phyloP scores from a whole-genome alignment of 2,329 filamentous ascomycete genomes.

The Pseudocercospora vitis region DNA sequence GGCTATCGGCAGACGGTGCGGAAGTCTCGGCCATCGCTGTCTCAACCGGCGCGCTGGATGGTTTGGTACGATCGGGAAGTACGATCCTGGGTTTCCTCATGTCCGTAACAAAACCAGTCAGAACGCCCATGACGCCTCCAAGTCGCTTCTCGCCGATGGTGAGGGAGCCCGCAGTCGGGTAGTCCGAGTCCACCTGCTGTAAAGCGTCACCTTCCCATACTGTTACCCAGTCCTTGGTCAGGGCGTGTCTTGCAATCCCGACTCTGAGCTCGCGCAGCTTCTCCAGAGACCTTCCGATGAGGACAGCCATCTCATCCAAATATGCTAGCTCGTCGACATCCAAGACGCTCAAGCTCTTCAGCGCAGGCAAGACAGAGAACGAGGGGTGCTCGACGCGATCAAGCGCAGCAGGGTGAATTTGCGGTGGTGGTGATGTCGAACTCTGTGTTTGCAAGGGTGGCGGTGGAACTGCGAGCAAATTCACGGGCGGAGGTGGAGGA shows the following conservation, averaged over 20 bases:
- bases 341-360: slow-evolving; percentile 73
- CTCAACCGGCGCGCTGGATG: slow-evolving; percentile 13
- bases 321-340: slow-evolving; percentile 83
- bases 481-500: slow-evolving; percentile 39
- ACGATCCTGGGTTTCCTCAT: slow-evolving; percentile 40
- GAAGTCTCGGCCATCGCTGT: slow-evolving; percentile 6
- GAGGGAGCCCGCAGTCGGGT: slow-evolving; percentile 48
- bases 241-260: slow-evolving; percentile 63
- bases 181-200: slow-evolving; percentile 64
- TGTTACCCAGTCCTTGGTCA: slow-evolving; percentile 57
- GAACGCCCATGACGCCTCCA: slow-evolving; percentile 67
- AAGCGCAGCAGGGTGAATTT: slow-evolving; percentile 37
- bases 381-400: slow-evolving; percentile 72
- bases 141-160: slow-evolving; percentile 63
- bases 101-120: slow-evolving; percentile 68
- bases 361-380: slow-evolving; percentile 72
- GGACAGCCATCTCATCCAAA: slow-evolving; percentile 75
- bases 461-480: slow-evolving; percentile 26
- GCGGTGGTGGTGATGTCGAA: slow-evolving; percentile 13
- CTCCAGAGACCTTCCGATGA: slow-evolving; percentile 69
- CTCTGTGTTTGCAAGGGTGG: slow-evolving; percentile 12
- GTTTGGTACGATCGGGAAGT: slow-evolving; percentile 26
- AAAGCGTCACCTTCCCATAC: slow-evolving; percentile 64
- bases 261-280: slow-evolving; percentile 70
- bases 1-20: neutral